These are phyloP conservation scores for Camptophora hylomeconis DNA, from an alignment of 2,329 filamentous ascomycete genomes.

Conservation along the genomic window DNA sequence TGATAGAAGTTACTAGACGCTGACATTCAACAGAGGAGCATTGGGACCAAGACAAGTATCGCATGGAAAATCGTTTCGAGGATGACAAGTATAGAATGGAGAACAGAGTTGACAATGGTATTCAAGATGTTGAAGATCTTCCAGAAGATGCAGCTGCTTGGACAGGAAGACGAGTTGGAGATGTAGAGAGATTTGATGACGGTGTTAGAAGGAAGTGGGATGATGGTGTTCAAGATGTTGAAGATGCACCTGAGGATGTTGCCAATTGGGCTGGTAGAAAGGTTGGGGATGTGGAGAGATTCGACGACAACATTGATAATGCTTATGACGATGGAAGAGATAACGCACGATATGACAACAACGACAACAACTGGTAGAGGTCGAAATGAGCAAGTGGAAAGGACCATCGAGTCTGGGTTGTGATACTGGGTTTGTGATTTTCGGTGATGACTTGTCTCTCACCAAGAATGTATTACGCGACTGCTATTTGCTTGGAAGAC, in stretches of 20 bases:
- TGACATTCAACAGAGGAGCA: constrained; percentile 19
- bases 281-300: constrained; percentile 32
- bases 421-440: too few relatives aligned
- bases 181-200: constrained; percentile 28
- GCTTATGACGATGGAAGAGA: constrained; percentile 30
- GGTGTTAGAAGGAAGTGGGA: constrained; percentile 24
- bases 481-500: too few relatives aligned
- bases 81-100: constrained; percentile 5
- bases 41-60: constrained; percentile 23
- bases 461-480: too few relatives aligned
- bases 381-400: too few relatives aligned
- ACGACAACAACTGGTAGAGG: background rate
- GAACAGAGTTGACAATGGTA: constrained; percentile 3
- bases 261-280: constrained; percentile 27
- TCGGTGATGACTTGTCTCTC: too few relatives aligned
- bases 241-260: constrained; percentile 24
- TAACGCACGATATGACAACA: constrained; percentile 2
- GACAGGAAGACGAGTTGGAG: constrained; percentile 29
- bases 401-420: too few relatives aligned
- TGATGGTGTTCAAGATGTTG: constrained; percentile 21
- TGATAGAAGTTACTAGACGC: background rate
- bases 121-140: constrained; percentile 24
- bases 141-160: constrained; percentile 31
- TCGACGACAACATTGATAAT: constrained; percentile 29
- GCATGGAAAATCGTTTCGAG: constrained; percentile 19